Evolutionary conservation across 768 basidiomycete species (phyloP).

Genomic region (Russula foetens): DNA sequence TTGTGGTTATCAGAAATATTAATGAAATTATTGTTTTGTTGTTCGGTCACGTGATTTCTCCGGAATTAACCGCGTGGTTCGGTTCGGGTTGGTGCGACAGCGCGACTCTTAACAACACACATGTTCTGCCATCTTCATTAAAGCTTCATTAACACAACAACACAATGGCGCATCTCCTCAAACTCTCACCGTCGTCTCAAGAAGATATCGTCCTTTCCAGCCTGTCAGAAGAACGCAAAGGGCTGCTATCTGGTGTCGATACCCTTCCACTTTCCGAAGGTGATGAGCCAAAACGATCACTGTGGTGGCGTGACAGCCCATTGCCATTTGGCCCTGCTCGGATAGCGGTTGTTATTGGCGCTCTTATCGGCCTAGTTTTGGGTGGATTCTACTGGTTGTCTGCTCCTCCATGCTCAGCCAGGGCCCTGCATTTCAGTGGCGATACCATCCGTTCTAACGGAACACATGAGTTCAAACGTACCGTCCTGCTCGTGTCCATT

Average conservation of each 20-base stretch:
- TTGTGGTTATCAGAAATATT: no score
- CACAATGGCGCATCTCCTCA: neutral
- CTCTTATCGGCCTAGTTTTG: slow-evolving; percentile 6
- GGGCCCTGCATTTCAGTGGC: slow-evolving; percentile 30
- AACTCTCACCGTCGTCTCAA: neutral
- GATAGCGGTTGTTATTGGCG: neutral
- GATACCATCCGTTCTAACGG: slow-evolving; percentile 59
- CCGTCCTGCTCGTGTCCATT: slow-evolving; percentile 78
- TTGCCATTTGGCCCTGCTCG: slow-evolving; percentile 11
- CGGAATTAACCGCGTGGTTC: no score
- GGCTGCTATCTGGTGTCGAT: slow-evolving; percentile 19
- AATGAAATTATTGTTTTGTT: no score
- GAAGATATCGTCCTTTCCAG: neutral
- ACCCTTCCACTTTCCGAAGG: neutral
- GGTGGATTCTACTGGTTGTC: neutral
- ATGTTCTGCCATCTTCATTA: no score
- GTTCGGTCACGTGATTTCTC: neutral
- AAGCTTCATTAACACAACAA: neutral
- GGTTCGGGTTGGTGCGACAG: no score
- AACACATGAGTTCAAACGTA: slow-evolving; percentile 73
- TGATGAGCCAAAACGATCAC: neutral
- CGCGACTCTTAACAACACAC: no score
- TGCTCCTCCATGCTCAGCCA: neutral
- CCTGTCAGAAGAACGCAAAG: slow-evolving; percentile 19
- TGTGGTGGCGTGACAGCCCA: neutral